Base-by-base conservation (phyloP, 345 rosid species). In the Clarkia xantiana region DNA sequence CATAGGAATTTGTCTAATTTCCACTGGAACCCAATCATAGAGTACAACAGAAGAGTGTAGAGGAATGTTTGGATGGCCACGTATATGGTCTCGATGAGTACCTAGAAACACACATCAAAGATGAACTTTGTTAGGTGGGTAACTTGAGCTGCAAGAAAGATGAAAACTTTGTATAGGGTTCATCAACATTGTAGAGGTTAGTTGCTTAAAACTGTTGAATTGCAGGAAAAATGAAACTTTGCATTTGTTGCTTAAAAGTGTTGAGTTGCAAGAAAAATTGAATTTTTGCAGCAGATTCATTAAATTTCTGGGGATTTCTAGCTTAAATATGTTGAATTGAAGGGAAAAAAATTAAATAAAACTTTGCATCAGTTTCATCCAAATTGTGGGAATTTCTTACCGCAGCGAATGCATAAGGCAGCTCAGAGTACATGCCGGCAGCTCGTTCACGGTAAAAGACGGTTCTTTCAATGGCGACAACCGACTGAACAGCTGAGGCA, bases 11-110 rank as follows among this genome's bases (percentile, higher is more conserved):
- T 68, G 0, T 19, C 42, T 0, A n/a, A 14, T 14, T 41, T 53
- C 73, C 73, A 64, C 9, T 51, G 42, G 16, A 60, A 68, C 11
- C 69, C 69, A 1, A 64, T 68, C 69, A 60, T 64, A 0, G 57
- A 17, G 22, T 52, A 68, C 11, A 64, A 56, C 18, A 68, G 17
- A 15, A 64, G 2, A 45, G 45, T 42, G 16, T 68, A 68, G 9
- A 60, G n/a, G 0, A 60, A 0, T 15, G 73, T 53, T 47, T 63
- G 73, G 14, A 53, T 1, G 5, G 56, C 66, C 25, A 60, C 73
- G 54, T 60, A 68, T 11, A 64, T 56, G 11, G 62, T 49, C 51
- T 68, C 73, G 14, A 68, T 63, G 8, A 62, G 54, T 42, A 68
- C 69, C 73, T 68, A 65, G 15, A 18, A 49, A 12, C 15, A 23